Evolutionary conservation across 31 red algal species (phyloP).

Genomic region (Porphyra umbilicalis): DNA sequence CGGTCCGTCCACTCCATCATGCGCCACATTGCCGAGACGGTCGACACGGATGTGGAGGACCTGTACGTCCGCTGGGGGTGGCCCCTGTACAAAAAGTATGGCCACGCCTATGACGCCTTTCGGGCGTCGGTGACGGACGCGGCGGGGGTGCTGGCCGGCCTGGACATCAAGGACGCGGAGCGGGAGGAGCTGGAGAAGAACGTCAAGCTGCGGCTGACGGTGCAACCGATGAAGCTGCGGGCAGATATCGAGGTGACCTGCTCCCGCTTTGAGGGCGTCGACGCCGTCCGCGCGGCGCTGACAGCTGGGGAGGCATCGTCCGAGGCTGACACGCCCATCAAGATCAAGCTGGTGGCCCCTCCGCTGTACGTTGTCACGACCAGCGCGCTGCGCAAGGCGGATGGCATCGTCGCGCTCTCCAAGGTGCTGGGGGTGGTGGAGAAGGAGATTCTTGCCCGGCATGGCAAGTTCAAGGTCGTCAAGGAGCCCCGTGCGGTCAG

Average conservation of each 20-base stretch:
- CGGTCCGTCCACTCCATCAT: conserved; percentile 93
- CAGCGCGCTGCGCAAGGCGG: conserved; percentile 57
- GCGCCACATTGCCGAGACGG: conserved; percentile 88
- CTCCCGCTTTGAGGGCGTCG: conserved; percentile 91
- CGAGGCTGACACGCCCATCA: conserved; percentile 51
- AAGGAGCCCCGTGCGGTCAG: conserved; percentile 72
- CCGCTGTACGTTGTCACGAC: conserved; percentile 89
- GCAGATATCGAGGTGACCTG: conserved; percentile 97
- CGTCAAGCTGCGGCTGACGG: conserved; percentile 61
- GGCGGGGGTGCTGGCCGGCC: conserved; percentile 59
- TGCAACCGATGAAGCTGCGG: conserved; percentile 78
- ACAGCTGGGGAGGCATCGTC: conserved; percentile 47
- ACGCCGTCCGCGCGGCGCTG: conserved; percentile 80
- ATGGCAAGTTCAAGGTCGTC: conserved; percentile 85
- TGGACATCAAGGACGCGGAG: conserved; percentile 71
- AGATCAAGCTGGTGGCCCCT: conserved; percentile 89
- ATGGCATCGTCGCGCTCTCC: conserved; percentile 59
- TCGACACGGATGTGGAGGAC: conserved; percentile 70
- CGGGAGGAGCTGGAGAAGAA: conserved; percentile 79
- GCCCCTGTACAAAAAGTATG: conserved; percentile 91
- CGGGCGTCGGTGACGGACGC: conserved; percentile 62
- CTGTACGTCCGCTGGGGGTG: conserved; percentile 91
- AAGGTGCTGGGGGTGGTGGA: conserved; percentile 65
- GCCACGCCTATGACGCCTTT: conserved; percentile 94
- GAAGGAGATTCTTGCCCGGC: conserved; percentile 58